A percentile compares a stretch with the other conserved stretches of the same genome.
phyloP scores from a whole-genome alignment of 169 alveolate genomes.

The Hepatocystis sp. region DNA sequence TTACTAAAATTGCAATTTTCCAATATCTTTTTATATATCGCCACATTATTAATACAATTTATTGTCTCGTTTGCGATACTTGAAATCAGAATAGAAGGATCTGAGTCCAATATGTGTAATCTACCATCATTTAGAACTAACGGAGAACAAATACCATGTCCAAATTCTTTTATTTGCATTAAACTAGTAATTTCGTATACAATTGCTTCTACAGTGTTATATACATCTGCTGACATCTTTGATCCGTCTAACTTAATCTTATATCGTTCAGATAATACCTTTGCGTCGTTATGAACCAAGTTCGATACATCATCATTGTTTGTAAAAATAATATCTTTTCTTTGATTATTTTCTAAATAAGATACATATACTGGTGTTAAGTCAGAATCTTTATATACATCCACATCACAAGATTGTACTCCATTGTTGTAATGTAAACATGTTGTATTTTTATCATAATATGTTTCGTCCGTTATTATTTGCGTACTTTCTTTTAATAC shows the following conservation, averaged over 20 bases:
- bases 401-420: conserved; percentile 10
- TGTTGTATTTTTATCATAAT: conserved; percentile 19
- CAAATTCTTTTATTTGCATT: conserved; percentile 14
- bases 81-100: conserved; percentile 20
- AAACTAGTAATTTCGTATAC: conserved; percentile 29
- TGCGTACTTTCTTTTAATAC: not conserved
- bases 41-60: conserved; percentile 28
- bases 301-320: conserved; percentile 9
- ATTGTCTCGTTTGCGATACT: conserved; percentile 25
- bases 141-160: conserved; percentile 6
- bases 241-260: conserved; percentile 31
- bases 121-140: conserved; percentile 25
- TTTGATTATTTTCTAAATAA: conserved; percentile 53
- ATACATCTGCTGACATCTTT: conserved; percentile 27
- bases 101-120: conserved; percentile 23
- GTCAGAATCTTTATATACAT: too few species aligned
- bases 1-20: conserved; percentile 25
- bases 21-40: conserved; percentile 20
- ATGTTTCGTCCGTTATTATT: conserved; percentile 2
- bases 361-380: conserved; percentile 52
- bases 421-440: conserved; percentile 13
- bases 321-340: conserved; percentile 62
- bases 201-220: conserved; percentile 15
- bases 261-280: conserved; percentile 21
- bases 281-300: conserved; percentile 3